Evolutionary conservation across 441 rosid genomes (phyloP), one percentile per base, ranked within the genome.

Genomic region (Jatropha podagrica): DNA sequence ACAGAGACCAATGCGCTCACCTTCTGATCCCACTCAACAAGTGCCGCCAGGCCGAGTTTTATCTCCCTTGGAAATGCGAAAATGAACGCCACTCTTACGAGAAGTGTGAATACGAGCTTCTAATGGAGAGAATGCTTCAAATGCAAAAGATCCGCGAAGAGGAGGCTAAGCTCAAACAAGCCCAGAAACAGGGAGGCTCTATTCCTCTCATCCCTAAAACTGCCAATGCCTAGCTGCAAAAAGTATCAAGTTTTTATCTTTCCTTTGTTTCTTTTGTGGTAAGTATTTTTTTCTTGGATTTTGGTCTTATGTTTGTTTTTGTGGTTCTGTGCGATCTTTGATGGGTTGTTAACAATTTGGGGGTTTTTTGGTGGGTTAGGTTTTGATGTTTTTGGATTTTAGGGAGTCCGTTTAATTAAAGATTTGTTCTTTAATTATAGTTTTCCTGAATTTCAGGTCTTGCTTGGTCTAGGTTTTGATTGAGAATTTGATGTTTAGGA

Each of bases 61-160:
- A 82, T 85, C 88, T 96, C 17, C 99, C 99, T 0, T 96, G 99
- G 98, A 96, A 96, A 75, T 96, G 99, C 84, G 97, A 92, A 82
- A 84, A 85, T 76, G 94, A 93, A 80, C 97, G 97, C 66, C 99
- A 96, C 80, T 65, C 84, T 76, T 96, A 96, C 69, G 98, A 96
- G 89, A 93, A 96, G 91, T 96, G 99, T 72, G 95, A 87, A 69
- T 94, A 94, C 90, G 98, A 94, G 87, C 96, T 96, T 51, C 92
- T 96, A 55, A 94, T 92, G 98, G 98, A 92, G 87, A 79, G 97
- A 51, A 96, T 96, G 97, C 93, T 94, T 32, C 81, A 89, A 90
- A 94, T 96, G 99, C 92, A 93, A 90, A 93, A 92, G 92, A 96
- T 96, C 86, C 96, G 94, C 48, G 76, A 81, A 48, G 83, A 87